These are phyloP conservation scores for Acer saccharum DNA, from an alignment of 345 rosid genomes.

Conservation along the genomic window DNA sequence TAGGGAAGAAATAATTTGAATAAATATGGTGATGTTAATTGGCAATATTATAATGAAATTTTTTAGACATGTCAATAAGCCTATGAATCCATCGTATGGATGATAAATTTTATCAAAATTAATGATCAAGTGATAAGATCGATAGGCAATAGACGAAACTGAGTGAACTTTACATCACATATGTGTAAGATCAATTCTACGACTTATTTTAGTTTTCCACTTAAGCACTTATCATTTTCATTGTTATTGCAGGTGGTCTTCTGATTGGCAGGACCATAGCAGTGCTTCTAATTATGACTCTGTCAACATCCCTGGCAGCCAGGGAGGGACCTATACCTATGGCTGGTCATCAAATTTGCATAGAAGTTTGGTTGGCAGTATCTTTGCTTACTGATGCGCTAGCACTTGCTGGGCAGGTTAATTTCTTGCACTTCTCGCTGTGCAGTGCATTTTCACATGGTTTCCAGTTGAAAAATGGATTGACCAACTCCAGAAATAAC, in stretches of 20 bases:
- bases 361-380: constrained; percentile 87
- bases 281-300: constrained; percentile 71
- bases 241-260: constrained; percentile 70
- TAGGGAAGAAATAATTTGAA: neutral
- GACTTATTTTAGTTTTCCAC: neutral
- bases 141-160: constrained; percentile 2
- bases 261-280: constrained; percentile 89
- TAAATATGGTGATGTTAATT: neutral
- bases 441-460: constrained; percentile 1
- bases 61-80: neutral
- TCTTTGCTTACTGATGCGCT: constrained; percentile 93
- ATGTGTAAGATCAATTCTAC: neutral
- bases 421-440: neutral
- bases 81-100: neutral
- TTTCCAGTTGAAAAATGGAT: neutral
- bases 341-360: constrained; percentile 96
- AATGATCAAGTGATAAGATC: neutral
- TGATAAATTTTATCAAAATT: no score
- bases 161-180: neutral
- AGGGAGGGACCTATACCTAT: constrained; percentile 80
- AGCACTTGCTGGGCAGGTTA: constrained; percentile 96
- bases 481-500: neutral
- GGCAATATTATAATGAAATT: neutral
- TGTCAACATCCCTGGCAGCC: constrained; percentile 89
- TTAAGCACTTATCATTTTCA: constrained; percentile 7